phyloP scores from a whole-genome alignment of 2,329 filamentous ascomycete species.

The Nemania abortiva region DNA sequence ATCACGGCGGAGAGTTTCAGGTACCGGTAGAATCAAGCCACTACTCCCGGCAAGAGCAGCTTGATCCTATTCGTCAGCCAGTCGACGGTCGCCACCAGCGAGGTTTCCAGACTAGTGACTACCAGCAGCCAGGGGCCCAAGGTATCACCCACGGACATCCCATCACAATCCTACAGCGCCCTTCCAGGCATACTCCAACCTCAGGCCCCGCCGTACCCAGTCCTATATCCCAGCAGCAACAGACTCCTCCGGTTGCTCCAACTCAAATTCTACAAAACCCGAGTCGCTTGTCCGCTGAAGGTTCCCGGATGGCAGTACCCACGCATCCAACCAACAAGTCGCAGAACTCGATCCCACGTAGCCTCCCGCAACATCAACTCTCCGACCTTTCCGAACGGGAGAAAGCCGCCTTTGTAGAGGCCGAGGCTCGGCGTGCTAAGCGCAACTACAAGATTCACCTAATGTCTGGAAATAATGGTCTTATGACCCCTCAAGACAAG shows the following conservation, averaged over 20 bases:
- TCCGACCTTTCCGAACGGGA: conserved; percentile 85
- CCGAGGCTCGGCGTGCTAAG: conserved; percentile 95
- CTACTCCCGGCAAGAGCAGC: conserved; percentile 48
- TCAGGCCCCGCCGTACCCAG: conserved; percentile 49
- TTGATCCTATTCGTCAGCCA: conserved; percentile 48
- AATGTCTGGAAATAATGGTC: conserved; percentile 90
- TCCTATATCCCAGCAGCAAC: conserved; percentile 52
- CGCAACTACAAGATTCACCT: conserved; percentile 98
- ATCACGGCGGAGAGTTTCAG: conserved; percentile 41
- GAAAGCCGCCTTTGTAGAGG: conserved; percentile 83
- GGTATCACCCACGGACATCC: conserved; percentile 60
- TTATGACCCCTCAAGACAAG: conserved; percentile 99
- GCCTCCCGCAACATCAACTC: conserved; percentile 75
- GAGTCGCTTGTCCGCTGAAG: conserved; percentile 70
- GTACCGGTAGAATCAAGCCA: conserved; percentile 44
- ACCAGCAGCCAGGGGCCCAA: conserved; percentile 47
- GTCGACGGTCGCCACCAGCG: conserved; percentile 46
- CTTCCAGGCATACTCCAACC: conserved; percentile 57
- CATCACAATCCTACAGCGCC: conserved; percentile 68
- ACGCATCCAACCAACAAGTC: conserved; percentile 55
- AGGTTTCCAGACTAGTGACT: conserved; percentile 45
- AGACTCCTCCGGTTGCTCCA: conserved; percentile 61
- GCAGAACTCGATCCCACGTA: conserved; percentile 69
- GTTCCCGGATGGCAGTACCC: conserved; percentile 52
- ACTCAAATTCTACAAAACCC: conserved; percentile 85